These are phyloP conservation scores for Teunomyces gatunensis DNA, from an alignment of 805 yeast species.

Conservation along the genomic window DNA sequence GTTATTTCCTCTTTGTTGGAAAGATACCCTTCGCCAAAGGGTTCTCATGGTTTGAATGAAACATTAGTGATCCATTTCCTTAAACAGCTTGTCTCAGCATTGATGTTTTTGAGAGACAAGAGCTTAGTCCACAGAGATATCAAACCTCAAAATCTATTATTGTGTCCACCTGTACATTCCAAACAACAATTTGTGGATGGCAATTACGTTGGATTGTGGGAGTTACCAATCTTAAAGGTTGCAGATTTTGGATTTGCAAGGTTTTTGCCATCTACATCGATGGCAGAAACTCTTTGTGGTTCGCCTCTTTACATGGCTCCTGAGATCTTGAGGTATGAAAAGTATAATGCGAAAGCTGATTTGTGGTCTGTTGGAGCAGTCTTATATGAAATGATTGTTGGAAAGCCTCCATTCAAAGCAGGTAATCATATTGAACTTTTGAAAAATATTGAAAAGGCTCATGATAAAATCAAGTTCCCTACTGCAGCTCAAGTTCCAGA, in stretches of 20 bases:
- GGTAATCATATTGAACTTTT: constrained; percentile 87
- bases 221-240: constrained; percentile 83
- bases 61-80: constrained; percentile 78
- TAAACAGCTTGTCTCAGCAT: constrained; percentile 82
- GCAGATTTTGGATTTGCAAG: constrained; percentile 99
- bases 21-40: constrained; percentile 79
- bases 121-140: constrained; percentile 93
- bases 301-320: constrained; percentile 99
- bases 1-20: constrained; percentile 71
- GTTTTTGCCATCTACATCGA: constrained; percentile 84
- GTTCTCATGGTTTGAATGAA: constrained; percentile 76
- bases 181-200: constrained; percentile 53
- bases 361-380: constrained; percentile 99
- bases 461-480: constrained; percentile 79
- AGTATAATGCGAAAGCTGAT: constrained; percentile 96
- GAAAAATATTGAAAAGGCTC: constrained; percentile 78
- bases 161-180: constrained; percentile 79
- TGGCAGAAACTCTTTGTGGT: constrained; percentile 97
- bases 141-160: constrained; percentile 84
- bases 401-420: constrained; percentile 96
- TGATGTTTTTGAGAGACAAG: constrained; percentile 75
- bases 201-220: constrained; percentile 77
- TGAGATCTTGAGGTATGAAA: constrained; percentile 89
- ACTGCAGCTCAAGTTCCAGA: constrained; percentile 59
- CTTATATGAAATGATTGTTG: constrained; percentile 89